Evolutionary conservation across 2,329 filamentous ascomycete genomes (phyloP).

Genomic region (Clonostachys chloroleuca): DNA sequence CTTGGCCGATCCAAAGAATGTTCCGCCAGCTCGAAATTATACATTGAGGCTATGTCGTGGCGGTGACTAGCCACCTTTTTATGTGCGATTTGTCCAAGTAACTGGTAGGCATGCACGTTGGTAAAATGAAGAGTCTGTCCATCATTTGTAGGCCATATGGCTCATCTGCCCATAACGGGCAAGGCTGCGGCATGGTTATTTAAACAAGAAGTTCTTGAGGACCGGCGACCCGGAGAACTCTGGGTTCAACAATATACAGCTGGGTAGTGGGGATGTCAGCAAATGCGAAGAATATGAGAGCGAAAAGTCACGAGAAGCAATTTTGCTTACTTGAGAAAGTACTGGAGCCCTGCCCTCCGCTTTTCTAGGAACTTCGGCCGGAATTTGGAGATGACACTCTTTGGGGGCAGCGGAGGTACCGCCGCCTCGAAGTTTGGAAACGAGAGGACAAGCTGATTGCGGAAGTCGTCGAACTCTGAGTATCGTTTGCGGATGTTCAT

Average conservation of each 20-base stretch:
- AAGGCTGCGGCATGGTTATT: conserved; percentile 17
- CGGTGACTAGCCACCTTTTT: background rate
- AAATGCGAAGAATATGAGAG: background rate
- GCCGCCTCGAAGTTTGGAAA: conserved; percentile 82
- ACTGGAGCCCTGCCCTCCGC: conserved; percentile 75
- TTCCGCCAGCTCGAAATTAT: too few species aligned
- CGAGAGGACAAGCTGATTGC: conserved; percentile 66
- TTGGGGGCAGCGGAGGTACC: conserved; percentile 87
- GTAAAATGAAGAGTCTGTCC: too few species aligned
- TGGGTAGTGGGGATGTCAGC: conserved; percentile 26
- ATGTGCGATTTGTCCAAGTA: background rate
- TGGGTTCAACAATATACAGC: conserved; percentile 86
- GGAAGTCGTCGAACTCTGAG: conserved; percentile 87
- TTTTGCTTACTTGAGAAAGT: conserved; percentile 82
- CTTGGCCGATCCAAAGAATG: too few species aligned
- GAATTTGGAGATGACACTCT: conserved; percentile 86
- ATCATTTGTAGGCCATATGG: too few species aligned
- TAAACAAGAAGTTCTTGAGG: conserved; percentile 85
- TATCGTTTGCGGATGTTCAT: conserved; percentile 71
- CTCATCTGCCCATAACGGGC: too few species aligned
- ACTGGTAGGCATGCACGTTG: background rate
- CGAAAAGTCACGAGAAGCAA: background rate
- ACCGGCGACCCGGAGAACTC: conserved; percentile 91
- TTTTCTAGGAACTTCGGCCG: conserved; percentile 81
- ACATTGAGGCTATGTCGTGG: background rate